phyloP scores from a whole-genome alignment of 176 grass and related monocot genomes.

The Oryza glaberrima region DNA sequence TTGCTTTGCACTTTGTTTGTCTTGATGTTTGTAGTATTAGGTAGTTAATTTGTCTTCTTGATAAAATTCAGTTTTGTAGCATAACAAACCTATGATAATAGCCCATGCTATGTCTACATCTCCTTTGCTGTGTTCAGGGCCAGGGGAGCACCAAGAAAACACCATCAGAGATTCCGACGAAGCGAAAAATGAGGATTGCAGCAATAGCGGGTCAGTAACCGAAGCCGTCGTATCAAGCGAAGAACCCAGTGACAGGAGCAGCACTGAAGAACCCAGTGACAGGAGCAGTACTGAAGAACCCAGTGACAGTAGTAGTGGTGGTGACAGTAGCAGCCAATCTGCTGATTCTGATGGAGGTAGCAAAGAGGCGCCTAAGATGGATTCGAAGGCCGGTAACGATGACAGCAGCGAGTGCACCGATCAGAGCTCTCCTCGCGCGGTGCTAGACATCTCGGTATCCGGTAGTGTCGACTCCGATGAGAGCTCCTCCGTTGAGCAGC shows the following conservation, averaged over 20 bases:
- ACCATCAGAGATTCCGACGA: constrained; percentile 21
- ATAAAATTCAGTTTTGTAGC: neutral
- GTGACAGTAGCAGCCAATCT: constrained; percentile 42
- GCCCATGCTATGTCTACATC: constrained; percentile 25
- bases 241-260: constrained; percentile 8
- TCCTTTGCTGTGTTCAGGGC: constrained; percentile 27
- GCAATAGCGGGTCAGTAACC: neutral
- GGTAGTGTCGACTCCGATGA: constrained; percentile 55
- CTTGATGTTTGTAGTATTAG: constrained; percentile 30
- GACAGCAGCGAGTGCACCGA: constrained; percentile 41
- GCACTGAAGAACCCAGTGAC: constrained; percentile 5
- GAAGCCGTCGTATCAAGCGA: neutral
- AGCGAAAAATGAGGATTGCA: constrained; percentile 14
- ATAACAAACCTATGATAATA: neutral
- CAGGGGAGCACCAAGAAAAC: constrained; percentile 40
- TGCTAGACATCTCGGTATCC: constrained; percentile 57
- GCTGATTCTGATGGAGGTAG: constrained; percentile 30
- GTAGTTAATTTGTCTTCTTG: constrained; percentile 34
- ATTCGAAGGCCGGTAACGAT: constrained; percentile 13
- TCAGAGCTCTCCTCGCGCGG: constrained; percentile 58
- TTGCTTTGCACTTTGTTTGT: constrained; percentile 43
- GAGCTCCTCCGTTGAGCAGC: constrained; percentile 57
- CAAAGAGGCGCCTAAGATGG: constrained; percentile 38
- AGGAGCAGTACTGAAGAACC: neutral
- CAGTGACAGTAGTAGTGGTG: neutral